Base-by-base conservation (phyloP, 768 basidiomycete species). In the Inosperma sp. region DNA sequence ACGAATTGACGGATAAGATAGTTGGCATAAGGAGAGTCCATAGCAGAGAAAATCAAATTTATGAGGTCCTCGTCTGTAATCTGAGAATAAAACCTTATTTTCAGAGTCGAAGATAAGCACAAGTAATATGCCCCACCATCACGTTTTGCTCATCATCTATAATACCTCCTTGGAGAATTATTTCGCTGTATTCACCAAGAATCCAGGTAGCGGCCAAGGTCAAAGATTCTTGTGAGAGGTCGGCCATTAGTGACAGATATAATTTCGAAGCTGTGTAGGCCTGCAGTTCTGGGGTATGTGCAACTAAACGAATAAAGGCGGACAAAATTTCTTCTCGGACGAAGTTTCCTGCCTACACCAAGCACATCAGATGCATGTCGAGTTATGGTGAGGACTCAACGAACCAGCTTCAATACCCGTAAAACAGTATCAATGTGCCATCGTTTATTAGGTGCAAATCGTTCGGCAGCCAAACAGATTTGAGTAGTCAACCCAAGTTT, bases 391-490 rank as follows among this genome's bases (percentile, higher is more conserved):
- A 14, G 16, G 17, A 14, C 29, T 34, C 17, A 3, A 74, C 86
- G 51, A 52, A 95, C 94, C 62, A 97, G 71, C 66, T 93, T 94
- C 55, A 99, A 68, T 2, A 93, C 90, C 23, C 96, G 81, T 41
- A 99, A 70, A 4, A 97, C 90, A 0, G 96, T 98, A 66, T 98
- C 96, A 46, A 99, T 99, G 65, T 99, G 96, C 95, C 95, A 99
- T 56, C 96, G 79, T 69, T 94, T 94, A 68, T 95, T 97, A 0
- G 96, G 96, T 1, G 95, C 95, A 63, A 91, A 98, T 37, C 93
- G 77, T 68, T 99, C 96, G 0, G 96, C 96, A 2, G 93, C 95
- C 21, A 97, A 73, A 48, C 86, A 91, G 41, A 99, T 93, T 67
- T 99, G 95, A 0, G 95, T 97, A 0, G 96, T 99, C 84, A 99